Evolutionary conservation across 2,329 filamentous ascomycete genomes (phyloP).

Genomic region (Ophiosphaerella herpotricha): DNA sequence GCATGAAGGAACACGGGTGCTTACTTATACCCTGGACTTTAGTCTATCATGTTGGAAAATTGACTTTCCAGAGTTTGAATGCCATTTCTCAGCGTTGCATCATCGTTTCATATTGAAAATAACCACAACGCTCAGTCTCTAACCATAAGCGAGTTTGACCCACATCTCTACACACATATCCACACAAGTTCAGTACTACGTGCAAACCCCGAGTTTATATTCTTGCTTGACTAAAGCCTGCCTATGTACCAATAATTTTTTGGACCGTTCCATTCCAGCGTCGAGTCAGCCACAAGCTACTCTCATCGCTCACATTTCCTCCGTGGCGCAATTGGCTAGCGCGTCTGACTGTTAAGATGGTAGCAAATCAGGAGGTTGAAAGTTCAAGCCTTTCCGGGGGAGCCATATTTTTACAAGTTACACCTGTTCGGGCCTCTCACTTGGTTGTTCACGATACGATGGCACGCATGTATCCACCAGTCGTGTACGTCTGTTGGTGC

Average conservation of each 20-base stretch:
- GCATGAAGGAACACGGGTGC: background rate
- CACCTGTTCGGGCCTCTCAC: too few species aligned
- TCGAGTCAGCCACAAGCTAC: conserved; percentile 18
- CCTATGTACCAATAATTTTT: background rate
- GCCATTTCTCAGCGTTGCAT: too few species aligned
- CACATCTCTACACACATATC: conserved; percentile 2
- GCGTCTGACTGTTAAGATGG: conserved; percentile 62
- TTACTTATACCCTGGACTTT: background rate
- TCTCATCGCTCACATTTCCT: conserved; percentile 30
- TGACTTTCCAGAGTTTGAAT: too few species aligned
- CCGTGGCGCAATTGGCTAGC: conserved; percentile 60
- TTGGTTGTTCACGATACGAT: too few species aligned
- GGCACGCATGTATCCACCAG: too few species aligned
- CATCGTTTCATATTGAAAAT: too few species aligned
- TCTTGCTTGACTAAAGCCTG: background rate
- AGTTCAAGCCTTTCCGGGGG: conserved; percentile 42
- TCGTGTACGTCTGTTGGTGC: too few species aligned
- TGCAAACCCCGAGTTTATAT: too few species aligned
- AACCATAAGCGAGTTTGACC: conserved; percentile 12
- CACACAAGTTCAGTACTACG: background rate
- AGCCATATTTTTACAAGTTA: conserved; percentile 18
- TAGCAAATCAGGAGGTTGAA: conserved; percentile 38
- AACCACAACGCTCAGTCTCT: too few species aligned
- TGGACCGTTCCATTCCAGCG: conserved; percentile 14
- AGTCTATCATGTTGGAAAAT: too few species aligned